These are phyloP conservation scores for Xeromyces bisporus DNA, from an alignment of 495 filamentous ascomycete genomes.

Conservation along the genomic window DNA sequence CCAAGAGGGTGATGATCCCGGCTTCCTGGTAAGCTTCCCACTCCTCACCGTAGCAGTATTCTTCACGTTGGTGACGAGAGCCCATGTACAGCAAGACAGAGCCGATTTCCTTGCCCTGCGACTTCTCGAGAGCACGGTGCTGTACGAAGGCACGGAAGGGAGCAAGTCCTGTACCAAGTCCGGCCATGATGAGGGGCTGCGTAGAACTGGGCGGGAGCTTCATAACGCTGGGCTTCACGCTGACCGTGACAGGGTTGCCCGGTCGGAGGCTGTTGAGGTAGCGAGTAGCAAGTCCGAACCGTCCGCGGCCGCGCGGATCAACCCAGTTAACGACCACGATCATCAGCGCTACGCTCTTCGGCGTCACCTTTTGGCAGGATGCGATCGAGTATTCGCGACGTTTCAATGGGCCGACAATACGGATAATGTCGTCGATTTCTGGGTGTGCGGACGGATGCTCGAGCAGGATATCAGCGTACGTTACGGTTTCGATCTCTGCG, in stretches of 20 bases:
- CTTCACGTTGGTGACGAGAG: conserved; percentile 88
- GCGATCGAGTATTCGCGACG: conserved; percentile 96
- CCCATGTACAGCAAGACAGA: conserved; percentile 92
- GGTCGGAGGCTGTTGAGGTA: conserved; percentile 61
- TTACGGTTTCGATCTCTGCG: conserved; percentile 82
- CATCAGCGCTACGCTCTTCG: conserved; percentile 75
- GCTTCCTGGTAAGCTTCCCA: conserved; percentile 97
- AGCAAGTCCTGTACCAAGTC: conserved; percentile 92
- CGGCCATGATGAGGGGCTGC: conserved; percentile 94
- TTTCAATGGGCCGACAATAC: conserved; percentile 82
- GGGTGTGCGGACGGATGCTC: conserved; percentile 83
- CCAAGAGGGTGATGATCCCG: conserved; percentile 85
- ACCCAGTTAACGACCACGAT: conserved; percentile 96
- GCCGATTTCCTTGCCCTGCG: conserved; percentile 86
- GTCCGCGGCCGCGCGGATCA: conserved; percentile 70
- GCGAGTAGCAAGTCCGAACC: conserved; percentile 81
- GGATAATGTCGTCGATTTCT: conserved; percentile 74
- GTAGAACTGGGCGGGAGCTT: conserved; percentile 76
- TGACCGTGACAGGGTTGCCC: conserved; percentile 68
- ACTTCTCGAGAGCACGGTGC: conserved; percentile 92
- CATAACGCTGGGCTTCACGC: conserved; percentile 95
- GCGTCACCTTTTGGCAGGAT: conserved; percentile 82
- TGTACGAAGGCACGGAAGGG: conserved; percentile 98
- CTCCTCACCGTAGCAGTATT: conserved; percentile 97
- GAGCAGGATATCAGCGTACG: conserved; percentile 76